These are phyloP conservation scores for Termitomyces sp. DNA, from an alignment of 768 basidiomycete genomes.

Conservation along the genomic window DNA sequence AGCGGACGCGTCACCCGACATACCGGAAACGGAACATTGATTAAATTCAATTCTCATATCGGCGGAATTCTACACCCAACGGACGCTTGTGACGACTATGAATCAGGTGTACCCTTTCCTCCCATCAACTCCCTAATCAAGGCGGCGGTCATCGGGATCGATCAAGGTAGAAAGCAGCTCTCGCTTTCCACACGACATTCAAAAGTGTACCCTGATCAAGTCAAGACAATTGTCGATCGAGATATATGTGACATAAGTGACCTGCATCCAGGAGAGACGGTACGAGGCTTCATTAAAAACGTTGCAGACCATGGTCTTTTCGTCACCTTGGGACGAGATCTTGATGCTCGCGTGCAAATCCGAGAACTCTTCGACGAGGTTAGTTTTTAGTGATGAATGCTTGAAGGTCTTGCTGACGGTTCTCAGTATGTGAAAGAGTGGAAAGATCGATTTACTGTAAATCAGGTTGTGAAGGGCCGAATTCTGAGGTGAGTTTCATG, in stretches of 20 bases:
- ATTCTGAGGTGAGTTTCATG: slow-evolving; percentile 58
- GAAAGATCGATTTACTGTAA: slow-evolving; percentile 73
- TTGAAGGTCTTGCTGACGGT: slow-evolving; percentile 4
- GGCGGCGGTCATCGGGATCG: slow-evolving; percentile 65
- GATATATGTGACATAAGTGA: slow-evolving; percentile 61
- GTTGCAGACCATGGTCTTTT: slow-evolving; percentile 86
- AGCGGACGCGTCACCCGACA: slow-evolving; percentile 78
- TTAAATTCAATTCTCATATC: slow-evolving; percentile 71
- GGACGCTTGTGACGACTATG: slow-evolving; percentile 79
- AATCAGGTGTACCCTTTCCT: slow-evolving; percentile 50
- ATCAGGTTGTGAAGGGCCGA: slow-evolving; percentile 85
- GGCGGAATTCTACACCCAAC: slow-evolving; percentile 78
- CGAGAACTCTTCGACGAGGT: slow-evolving; percentile 88
- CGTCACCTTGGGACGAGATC: slow-evolving; percentile 74
- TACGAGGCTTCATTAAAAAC: slow-evolving; percentile 88
- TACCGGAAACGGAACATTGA: slow-evolving; percentile 61
- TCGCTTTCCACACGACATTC: slow-evolving; percentile 81
- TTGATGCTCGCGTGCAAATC: slow-evolving; percentile 92
- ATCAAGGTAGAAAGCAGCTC: slow-evolving; percentile 61
- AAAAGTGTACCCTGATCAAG: slow-evolving; percentile 49
- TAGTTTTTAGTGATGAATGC: slow-evolving; percentile 17
- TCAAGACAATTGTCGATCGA: slow-evolving; percentile 50
- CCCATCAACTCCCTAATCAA: slow-evolving; percentile 61
- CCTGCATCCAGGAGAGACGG: slow-evolving; percentile 64
- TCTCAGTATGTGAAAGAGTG: slow-evolving; percentile 91